Conservation (phyloP, 352 stramenopile species). For the Pythium graminicola region DNA sequence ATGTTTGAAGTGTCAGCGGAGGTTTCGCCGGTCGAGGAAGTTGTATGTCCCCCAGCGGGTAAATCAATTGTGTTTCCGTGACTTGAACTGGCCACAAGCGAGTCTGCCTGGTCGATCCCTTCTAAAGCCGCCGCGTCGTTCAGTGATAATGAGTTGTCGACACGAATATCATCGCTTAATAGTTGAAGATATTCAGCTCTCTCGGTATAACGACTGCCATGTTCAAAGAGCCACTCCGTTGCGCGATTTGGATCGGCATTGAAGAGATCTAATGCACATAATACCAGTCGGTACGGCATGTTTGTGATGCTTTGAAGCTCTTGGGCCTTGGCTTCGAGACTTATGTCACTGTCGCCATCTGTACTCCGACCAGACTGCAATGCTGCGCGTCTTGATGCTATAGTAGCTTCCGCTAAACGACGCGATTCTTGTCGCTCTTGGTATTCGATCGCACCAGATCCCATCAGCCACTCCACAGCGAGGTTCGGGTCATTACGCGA, state of each 20-base stretch:
- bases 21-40: constrained; percentile 9
- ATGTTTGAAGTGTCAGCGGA: constrained; percentile 46
- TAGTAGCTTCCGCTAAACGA: constrained; percentile 39
- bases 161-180: constrained; percentile 42
- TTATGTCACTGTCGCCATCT: constrained; percentile 15
- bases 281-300: constrained; percentile 57
- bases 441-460: constrained; percentile 56
- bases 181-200: constrained; percentile 41
- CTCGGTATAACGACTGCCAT: constrained; percentile 53
- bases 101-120: constrained; percentile 68
- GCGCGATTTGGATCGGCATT: constrained; percentile 77
- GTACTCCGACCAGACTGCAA: not conserved
- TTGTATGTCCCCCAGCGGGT: not conserved
- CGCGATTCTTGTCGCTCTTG: constrained; percentile 63
- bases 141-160: constrained; percentile 36
- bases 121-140: constrained; percentile 66
- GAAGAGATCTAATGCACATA: constrained; percentile 66
- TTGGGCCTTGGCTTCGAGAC: constrained; percentile 51
- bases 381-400: constrained; percentile 27
- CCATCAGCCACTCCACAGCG: constrained; percentile 85
- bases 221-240: constrained; percentile 87
- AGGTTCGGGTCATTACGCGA: constrained; percentile 78
- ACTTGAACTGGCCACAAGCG: constrained; percentile 35
- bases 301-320: constrained; percentile 74
- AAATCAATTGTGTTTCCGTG: constrained; percentile 8